Evolutionary conservation across 805 yeast genomes (phyloP).

Genomic region (Lipomyces sp.): DNA sequence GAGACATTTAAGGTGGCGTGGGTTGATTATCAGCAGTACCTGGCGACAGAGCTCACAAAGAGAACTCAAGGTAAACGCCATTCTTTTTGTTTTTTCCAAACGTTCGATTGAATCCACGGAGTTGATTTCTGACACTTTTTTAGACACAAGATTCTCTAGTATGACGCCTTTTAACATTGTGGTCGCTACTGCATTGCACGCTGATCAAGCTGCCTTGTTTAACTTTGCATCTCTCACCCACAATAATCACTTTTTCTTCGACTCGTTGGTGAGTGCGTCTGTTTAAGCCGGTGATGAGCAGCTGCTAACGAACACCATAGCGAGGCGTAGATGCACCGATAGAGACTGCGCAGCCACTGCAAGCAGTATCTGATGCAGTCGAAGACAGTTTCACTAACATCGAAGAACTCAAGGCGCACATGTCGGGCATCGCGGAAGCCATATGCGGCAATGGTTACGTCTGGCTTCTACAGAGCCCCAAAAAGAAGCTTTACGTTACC

Average conservation of each 20-base stretch:
- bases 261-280: conserved; percentile 23
- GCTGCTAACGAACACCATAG: neutral
- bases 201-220: conserved; percentile 70
- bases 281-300: neutral
- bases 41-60: conserved; percentile 42
- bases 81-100: too few species aligned
- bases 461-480: conserved; percentile 75
- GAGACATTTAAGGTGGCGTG: conserved; percentile 76
- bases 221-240: conserved; percentile 90
- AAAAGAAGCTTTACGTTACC: conserved; percentile 61
- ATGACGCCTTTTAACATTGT: conserved; percentile 38
- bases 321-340: neutral
- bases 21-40: conserved; percentile 76
- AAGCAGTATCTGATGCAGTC: conserved; percentile 50
- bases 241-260: conserved; percentile 85
- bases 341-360: conserved; percentile 9
- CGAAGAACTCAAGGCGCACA: conserved; percentile 71
- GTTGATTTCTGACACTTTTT: neutral
- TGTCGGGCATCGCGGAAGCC: conserved; percentile 69
- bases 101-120: too few species aligned
- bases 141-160: conserved; percentile 34
- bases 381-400: conserved; percentile 72
- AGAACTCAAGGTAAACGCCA: conserved; percentile 43
- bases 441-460: conserved; percentile 89
- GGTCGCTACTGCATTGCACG: conserved; percentile 64